phyloP scores from a whole-genome alignment of 2,329 filamentous ascomycete species.

The Trichoderma sp. region DNA sequence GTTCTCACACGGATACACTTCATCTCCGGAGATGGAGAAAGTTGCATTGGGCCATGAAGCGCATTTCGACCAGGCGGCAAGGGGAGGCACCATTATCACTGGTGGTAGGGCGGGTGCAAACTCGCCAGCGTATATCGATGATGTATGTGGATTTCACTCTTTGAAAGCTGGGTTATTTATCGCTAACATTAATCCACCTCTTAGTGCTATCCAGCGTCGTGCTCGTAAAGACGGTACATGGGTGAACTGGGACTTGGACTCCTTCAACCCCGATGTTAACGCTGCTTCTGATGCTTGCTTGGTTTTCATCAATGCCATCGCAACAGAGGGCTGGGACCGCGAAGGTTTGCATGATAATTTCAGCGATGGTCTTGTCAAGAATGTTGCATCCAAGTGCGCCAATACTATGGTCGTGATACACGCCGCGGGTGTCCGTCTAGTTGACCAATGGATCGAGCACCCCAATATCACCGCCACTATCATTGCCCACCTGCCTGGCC shows the following conservation, averaged over 20 bases:
- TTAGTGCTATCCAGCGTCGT: slow-evolving; percentile 58
- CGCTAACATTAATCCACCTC: slow-evolving; percentile 41
- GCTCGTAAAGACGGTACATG: slow-evolving; percentile 56
- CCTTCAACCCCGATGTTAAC: slow-evolving; percentile 38
- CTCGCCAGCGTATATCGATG: slow-evolving; percentile 50
- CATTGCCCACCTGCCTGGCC: slow-evolving; percentile 64
- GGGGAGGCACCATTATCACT: slow-evolving; percentile 53
- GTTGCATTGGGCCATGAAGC: slow-evolving; percentile 45
- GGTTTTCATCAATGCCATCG: slow-evolving; percentile 79
- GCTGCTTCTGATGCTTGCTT: slow-evolving; percentile 62
- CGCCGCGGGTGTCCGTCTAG: slow-evolving; percentile 60
- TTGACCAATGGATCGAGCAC: slow-evolving; percentile 66
- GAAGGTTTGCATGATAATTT: slow-evolving; percentile 68
- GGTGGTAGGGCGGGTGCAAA: slow-evolving; percentile 55
- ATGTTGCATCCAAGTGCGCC: slow-evolving; percentile 59
- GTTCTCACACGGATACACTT: slow-evolving; percentile 50
- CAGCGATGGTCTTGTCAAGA: slow-evolving; percentile 59
- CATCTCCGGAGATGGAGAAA: slow-evolving; percentile 48
- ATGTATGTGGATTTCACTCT: slow-evolving; percentile 37
- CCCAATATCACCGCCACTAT: slow-evolving; percentile 65
- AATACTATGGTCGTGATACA: slow-evolving; percentile 67
- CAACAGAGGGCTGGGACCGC: slow-evolving; percentile 74
- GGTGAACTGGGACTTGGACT: slow-evolving; percentile 50
- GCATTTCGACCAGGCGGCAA: slow-evolving; percentile 51
- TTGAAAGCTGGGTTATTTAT: too few species aligned